Base-by-base conservation (phyloP, 495 filamentous ascomycete species). In the Parathielavia appendiculata region DNA sequence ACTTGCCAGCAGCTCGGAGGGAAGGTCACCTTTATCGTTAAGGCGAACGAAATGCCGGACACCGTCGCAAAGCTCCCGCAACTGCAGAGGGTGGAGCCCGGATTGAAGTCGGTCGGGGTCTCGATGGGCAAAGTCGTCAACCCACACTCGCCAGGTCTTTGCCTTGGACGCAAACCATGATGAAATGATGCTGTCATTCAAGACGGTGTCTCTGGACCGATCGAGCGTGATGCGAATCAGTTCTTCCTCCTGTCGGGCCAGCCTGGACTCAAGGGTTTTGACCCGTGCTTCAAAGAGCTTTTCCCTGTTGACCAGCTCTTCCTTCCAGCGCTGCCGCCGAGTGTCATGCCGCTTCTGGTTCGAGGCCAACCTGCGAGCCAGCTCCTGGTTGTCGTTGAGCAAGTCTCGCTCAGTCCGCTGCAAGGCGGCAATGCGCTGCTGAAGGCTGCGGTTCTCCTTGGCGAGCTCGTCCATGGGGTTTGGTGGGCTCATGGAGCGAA, bases 361-460 rank as follows among this genome's bases (percentile, higher is more conserved):
- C 0, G 50, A 20, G 8, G 54, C 5, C 4, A 68, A 13, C 4
- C 56, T 59, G 0, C 53, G 53, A 0, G 35, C 7, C 4, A 66
- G 54, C 0, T 59, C 46, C 3, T 66, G 66, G 36, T 62, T 68
- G 0, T 68, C 61, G 0, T 34, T 36, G 8, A 68, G 20, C 4
- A 68, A 11, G 8, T 63, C 62, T 16, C 45, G 49, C 30, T 68
- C 66, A 3, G 36, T 60, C 1, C 66, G 47, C 30, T 68, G 66
- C 0, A 68, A 53, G 5, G 58, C 66, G 0, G 66, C 39, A 8
- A 68, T 56, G 10, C 66, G 60, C 32, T 68, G 63, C 5, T 66
- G 61, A 3, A 68, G 19, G 34, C 58, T 60, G 30, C 61, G 56
- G 45, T 66, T 66, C 50, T 68, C 66, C 0, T 26, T 19, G 6